Base-by-base conservation (phyloP, 495 filamentous ascomycete species). In the Gamarada debralockiae region DNA sequence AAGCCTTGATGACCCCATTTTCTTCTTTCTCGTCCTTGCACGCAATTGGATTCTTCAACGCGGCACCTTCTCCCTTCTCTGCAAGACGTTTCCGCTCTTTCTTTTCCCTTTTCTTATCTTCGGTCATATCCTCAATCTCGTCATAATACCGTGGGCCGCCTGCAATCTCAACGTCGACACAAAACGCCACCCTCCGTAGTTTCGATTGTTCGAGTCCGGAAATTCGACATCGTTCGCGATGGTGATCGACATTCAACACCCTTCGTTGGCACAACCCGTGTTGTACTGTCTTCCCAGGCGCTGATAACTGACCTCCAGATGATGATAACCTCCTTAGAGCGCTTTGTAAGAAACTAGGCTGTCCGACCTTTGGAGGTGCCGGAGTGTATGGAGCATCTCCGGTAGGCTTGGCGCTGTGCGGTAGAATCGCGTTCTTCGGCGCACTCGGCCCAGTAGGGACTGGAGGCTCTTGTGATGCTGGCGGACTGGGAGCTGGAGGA, bases 121-220 rank as follows among this genome's bases (percentile, higher is more conserved):
- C 53, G 1, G 44, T 20, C 20, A 57, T 17, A 20, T 70, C 66
- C 5, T n/a, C 15, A 18, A 14, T 18, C 20, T 76, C 76, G 9
- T 83, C 79, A 18, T 51, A 64, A 56, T 86, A 80, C 53, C 69
- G 73, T 3, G 78, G 76, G 65, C 76, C 75, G 21, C 71, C 75
- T 37, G 93, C 92, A 61, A 98, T 93, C 70, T 98, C 93, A 12
- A 98, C 93, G 66, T 98, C 93, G 3, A 98, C 93, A 58, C 87
- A 95, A 60, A 98, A 98, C 1, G 91, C 87, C 1, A 98, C 93
- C 29, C 89, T 78, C 18, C 90, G 78, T 27, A 98, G 69, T 56
- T 93, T 95, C 15, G 78, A 79, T 54, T 86, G 83, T 53, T 92
- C 82, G 18, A 98, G 69, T 55, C 93, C 90, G 23, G 81, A 74